Evolutionary conservation across 768 basidiomycete species (phyloP), one percentile per base, ranked within the genome.

Genomic region (Pleurotus platypus): DNA sequence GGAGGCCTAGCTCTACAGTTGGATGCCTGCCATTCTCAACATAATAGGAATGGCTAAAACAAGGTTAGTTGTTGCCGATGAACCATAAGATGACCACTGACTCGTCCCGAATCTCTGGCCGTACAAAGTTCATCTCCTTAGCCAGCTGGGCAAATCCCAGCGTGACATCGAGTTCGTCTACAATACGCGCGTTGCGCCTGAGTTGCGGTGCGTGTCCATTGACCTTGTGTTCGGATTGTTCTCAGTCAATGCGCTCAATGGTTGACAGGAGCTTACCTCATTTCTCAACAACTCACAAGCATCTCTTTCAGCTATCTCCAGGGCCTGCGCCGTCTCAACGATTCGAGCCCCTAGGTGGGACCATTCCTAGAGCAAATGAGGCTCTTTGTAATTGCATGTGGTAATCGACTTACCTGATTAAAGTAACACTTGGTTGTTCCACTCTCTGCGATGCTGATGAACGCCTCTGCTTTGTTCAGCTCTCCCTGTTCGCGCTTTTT

Each of bases 21-120:
- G 94, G 94, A 74, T 98, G 95, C 22, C 95, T 85, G 15, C 94
- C 95, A 62, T 91, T 85, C 7, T 74, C 72, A 27, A 97, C 86
- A 9, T 85, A 69, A 63, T 90, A 89, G 0, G 79, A 76, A 54
- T 75, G 71, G 16, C 85, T 86, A 37, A 58, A 59, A 56, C 40
- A 9, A 35, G 9, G 30, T 35, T 35, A 35, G 30, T 11, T 35
- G 30, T 35, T 35, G 30, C 11, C 30, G 30, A 35, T 35, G 30
- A 26, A 35, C 30, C 9, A 35, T 11, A 11, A 35, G 30, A 9
- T 9, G 11, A 35, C 30, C 42, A 66, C 85, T 61, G 61, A 94
- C 95, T 86, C 80, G 26, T 89, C 82, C 15, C 74, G 80, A 27
- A 98, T 68, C 4, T 71, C 67, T 0, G 96, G 95, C 27, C 84